Evolutionary conservation across 768 basidiomycete species (phyloP).

Genomic region (Podaxis pistillaris): DNA sequence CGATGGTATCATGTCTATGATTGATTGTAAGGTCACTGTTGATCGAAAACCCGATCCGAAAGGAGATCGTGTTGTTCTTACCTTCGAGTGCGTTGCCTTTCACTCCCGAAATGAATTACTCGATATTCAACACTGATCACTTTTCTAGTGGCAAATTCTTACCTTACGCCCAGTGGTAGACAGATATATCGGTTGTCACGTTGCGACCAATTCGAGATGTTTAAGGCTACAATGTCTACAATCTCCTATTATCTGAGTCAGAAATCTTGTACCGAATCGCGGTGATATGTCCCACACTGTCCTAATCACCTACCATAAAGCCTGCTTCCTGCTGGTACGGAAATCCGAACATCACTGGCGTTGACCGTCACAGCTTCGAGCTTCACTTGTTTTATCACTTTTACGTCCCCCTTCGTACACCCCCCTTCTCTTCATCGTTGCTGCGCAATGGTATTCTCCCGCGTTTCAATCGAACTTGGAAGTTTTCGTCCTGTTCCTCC

Average conservation of each 20-base stretch:
- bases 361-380: slow-evolving; percentile 1
- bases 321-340: background rate
- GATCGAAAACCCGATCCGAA: slow-evolving; percentile 72
- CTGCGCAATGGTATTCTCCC: slow-evolving; percentile 7
- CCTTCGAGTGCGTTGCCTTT: slow-evolving; percentile 63
- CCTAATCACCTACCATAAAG: background rate
- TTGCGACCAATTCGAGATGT: background rate
- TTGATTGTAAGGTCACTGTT: slow-evolving; percentile 73
- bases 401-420: background rate
- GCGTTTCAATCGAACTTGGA: slow-evolving; percentile 13
- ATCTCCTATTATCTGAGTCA: background rate
- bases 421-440: background rate
- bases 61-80: slow-evolving; percentile 76
- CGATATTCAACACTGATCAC: background rate
- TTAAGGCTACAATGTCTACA: background rate
- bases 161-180: slow-evolving; percentile 69
- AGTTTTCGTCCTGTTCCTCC: background rate
- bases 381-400: background rate
- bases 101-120: background rate
- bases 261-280: background rate
- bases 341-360: background rate
- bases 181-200: background rate
- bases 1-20: slow-evolving; percentile 89
- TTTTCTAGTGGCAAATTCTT: slow-evolving; percentile 69
- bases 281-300: background rate